These are phyloP conservation scores for Agrocybe pediades DNA, from an alignment of 768 basidiomycete species.

Conservation along the genomic window DNA sequence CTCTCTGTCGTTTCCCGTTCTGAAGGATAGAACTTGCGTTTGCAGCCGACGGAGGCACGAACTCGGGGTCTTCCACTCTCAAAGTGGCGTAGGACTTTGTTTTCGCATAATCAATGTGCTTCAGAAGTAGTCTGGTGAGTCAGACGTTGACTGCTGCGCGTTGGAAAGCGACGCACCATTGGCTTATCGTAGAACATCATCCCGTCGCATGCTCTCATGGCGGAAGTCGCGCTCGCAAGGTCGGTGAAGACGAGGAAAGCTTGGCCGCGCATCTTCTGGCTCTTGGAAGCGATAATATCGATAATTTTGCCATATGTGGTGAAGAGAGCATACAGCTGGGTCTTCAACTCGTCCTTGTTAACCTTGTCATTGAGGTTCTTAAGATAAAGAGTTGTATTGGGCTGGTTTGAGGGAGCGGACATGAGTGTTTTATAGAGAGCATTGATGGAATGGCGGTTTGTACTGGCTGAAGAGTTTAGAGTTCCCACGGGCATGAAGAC, in stretches of 20 bases:
- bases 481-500: conserved; percentile 26
- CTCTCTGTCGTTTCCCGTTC: conserved; percentile 68
- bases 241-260: conserved; percentile 97
- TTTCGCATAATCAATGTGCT: conserved; percentile 94
- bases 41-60: conserved; percentile 69
- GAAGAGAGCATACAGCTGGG: conserved; percentile 86
- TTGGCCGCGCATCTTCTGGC: conserved; percentile 85
- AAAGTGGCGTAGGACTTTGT: conserved; percentile 85
- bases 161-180: conserved; percentile 58
- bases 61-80: conserved; percentile 77
- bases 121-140: conserved; percentile 9
- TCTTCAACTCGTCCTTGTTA: conserved; percentile 86
- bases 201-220: conserved; percentile 91
- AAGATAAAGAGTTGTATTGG: conserved; percentile 87
- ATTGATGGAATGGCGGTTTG: neutral
- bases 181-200: conserved; percentile 93
- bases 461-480: conserved; percentile 8
- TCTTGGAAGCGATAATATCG: conserved; percentile 90
- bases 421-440: conserved; percentile 25
- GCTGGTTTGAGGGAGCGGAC: conserved; percentile 63
- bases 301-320: conserved; percentile 91
- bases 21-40: conserved; percentile 55
- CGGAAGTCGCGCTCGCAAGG: conserved; percentile 86
- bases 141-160: conserved; percentile 10
- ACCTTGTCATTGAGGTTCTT: conserved; percentile 93